Percentiles rank a stretch among this genome's conserved stretches.
These are phyloP conservation scores for Xylariaceae sp. DNA, from an alignment of 2,329 filamentous ascomycete species.

Conservation along the genomic window DNA sequence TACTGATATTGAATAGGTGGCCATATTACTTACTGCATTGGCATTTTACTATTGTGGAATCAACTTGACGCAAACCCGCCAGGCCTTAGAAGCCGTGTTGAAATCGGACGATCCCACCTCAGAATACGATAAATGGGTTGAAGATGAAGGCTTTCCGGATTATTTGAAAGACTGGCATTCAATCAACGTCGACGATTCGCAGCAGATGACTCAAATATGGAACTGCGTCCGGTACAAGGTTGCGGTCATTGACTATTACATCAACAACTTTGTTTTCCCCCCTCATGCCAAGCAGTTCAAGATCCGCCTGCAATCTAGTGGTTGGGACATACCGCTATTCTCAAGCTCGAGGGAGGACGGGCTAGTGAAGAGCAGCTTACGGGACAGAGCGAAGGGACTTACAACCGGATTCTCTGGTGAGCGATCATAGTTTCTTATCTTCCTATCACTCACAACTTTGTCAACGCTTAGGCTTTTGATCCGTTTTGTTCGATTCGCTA, in stretches of 20 bases:
- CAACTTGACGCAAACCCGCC: constrained; percentile 48
- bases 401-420: constrained; percentile 70
- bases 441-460: not conserved
- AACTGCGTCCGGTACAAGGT: constrained; percentile 50
- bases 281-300: constrained; percentile 66
- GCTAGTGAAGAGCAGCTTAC: not conserved
- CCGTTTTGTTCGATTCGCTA: not conserved
- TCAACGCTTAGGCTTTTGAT: not conserved
- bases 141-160: constrained; percentile 46
- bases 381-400: constrained; percentile 32
- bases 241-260: constrained; percentile 59
- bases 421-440: not conserved
- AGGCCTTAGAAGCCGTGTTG: constrained; percentile 53
- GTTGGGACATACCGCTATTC: constrained; percentile 66
- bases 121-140: constrained; percentile 57
- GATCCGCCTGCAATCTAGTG: constrained; percentile 64
- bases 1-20: constrained; percentile 47
- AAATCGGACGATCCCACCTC: constrained; percentile 59
- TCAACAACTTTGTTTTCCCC: constrained; percentile 68
- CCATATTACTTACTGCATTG: constrained; percentile 66
- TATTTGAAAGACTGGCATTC: constrained; percentile 54
- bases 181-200: constrained; percentile 62
- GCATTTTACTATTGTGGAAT: constrained; percentile 69
- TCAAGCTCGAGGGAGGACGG: constrained; percentile 23
- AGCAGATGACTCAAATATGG: constrained; percentile 56